Evolutionary conservation across 352 stramenopile genomes (phyloP).

Genomic region (Phytophthora multivora): DNA sequence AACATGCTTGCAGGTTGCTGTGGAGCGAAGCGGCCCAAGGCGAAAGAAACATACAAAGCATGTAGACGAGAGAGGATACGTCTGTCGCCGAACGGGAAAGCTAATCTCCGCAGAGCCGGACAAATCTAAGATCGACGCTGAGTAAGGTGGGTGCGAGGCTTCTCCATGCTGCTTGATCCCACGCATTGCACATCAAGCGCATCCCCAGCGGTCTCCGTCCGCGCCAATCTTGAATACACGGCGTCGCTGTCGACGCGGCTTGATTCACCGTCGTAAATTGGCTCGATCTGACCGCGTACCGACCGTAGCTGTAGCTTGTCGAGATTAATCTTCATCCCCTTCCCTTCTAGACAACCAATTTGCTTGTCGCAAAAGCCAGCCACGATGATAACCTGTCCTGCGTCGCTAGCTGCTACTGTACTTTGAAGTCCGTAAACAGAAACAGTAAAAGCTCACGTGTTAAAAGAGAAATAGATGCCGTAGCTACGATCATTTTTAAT

Average conservation of each 20-base stretch:
- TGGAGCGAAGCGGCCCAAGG: too few relatives aligned
- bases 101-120: constrained; percentile 25
- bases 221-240: constrained; percentile 13
- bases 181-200: constrained; percentile 37
- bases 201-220: constrained; percentile 22
- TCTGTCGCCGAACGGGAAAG: constrained; percentile 21
- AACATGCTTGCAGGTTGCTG: background rate
- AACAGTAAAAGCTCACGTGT: constrained; percentile 16
- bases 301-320: too few relatives aligned
- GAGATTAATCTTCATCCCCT: too few relatives aligned
- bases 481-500: constrained; percentile 16
- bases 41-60: too few relatives aligned
- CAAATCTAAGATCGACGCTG: constrained; percentile 1
- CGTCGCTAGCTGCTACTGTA: background rate
- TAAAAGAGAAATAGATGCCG: constrained; percentile 6
- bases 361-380: too few relatives aligned
- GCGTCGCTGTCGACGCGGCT: background rate
- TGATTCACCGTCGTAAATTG: background rate
- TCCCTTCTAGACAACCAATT: too few relatives aligned
- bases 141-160: background rate
- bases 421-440: constrained; percentile 1
- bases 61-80: constrained; percentile 23
- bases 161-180: constrained; percentile 4
- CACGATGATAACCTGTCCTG: background rate
- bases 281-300: background rate